Base-by-base conservation (phyloP, 495 filamentous ascomycete genomes). In the Xylaria castorea region DNA sequence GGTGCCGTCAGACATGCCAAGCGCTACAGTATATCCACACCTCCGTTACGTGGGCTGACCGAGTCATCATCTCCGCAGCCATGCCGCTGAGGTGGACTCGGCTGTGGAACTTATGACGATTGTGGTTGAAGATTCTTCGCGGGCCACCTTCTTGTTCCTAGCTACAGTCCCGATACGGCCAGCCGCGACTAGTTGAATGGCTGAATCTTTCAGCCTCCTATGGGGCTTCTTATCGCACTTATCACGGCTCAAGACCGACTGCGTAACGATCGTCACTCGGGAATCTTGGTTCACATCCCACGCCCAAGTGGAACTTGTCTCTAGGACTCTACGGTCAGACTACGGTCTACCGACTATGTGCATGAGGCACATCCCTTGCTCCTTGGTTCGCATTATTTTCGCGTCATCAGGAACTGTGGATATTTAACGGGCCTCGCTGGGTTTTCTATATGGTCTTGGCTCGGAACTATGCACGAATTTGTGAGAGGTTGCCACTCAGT, bases 81-180 rank as follows among this genome's bases (percentile, higher is more conserved):
- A 8, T 62, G 55, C 67, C 67, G 67, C 53, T 46, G 67, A 40
- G 36, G 66, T 68, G 66, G 66, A 16, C 66, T 68, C 34, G 66
- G 48, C 9, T 55, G 66, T 68, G 66, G 66, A 32, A 50, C 67
- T 38, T 44, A 70, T 70, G 67, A 70, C 67, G 66, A 70, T 18
- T 16, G 50, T 70, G 3, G 18, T 60, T 50, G 42, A 70, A 70
- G 67, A 70, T 60, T 69, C 55, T 69, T 69, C 65, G n/a, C 65
- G 65, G 25, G 66, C 66, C 66, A 48, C 53, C 67, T 70, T 22
- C 53, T 61, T 50, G 53, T 60, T 62, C 67, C 55, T 70, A 38
- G 38, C 25, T 38, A 25, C 50, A 22, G 48, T 44, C 38, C 53
- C 55, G 27, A 18, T 38, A 32, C 14, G 46, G 34, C 6, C 34